Base-by-base conservation (phyloP, 1,284 basidiomycete species). In the Ceratobasidium sp. region DNA sequence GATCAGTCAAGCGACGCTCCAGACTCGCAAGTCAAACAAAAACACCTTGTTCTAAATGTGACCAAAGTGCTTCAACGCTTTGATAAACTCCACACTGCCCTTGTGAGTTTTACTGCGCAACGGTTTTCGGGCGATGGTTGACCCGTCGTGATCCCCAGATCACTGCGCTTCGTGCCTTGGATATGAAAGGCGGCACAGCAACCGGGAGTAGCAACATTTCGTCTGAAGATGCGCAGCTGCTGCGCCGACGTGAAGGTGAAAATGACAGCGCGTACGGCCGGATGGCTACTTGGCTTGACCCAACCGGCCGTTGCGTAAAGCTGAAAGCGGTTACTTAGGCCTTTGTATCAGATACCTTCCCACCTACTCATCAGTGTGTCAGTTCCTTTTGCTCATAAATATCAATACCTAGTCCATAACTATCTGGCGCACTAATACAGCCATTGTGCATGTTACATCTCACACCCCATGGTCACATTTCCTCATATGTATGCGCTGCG, bases 281-380 rank as follows among this genome's bases (percentile, higher is more conserved):
- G 28, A 69, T 69, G 64, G 64, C 64, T 11, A 69, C 64, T 16
- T 69, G 64, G 64, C 64, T 69, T 28, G 64, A 69, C 25, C 64
- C 64, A 23, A 58, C 38, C 11, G 53, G 51, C 14, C 64, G 64
- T 33, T 69, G 64, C 25, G 25, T 51, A 23, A 69, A 69, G 25
- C 42, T 38, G n/a, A 69, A 56, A 48, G 12, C 14, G 38, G 25
- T n/a, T 5, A 4, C 49, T 8, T 59, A 59, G 33, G n/a, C 18
- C 9, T 6, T 33, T 33, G 30, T 6, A 33, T 6, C 30, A 6
- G 6, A 33, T 33, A 33, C 30, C 30, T 6, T 6, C 3, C 30
- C 30, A 33, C 30, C 30, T 33, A 33, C 30, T 2, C 6, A 33
- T 33, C 30, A 33, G 30, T 33, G 30, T 33, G 6, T 33, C 30